Base-by-base conservation (phyloP, 352 stramenopile species). In the Halophytophthora batemanensis region DNA sequence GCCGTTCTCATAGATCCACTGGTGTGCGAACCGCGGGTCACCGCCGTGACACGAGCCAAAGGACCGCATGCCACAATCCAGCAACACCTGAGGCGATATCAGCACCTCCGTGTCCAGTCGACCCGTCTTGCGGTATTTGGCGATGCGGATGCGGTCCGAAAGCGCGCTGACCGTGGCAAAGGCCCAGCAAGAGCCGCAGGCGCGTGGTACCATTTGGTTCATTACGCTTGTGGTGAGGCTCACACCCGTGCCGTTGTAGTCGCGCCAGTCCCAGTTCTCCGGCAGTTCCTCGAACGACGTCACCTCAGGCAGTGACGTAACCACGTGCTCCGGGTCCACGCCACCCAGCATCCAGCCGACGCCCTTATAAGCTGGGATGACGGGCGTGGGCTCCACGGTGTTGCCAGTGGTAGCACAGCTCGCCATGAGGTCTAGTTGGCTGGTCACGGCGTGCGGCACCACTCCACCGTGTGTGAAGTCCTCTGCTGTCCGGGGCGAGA, bases 1-100 rank as follows among this genome's bases (percentile, higher is more conserved):
- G 35, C 81, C 81, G 36, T 91, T 86, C 56, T 88, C 76, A 35
- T 87, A 73, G 52, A 91, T 91, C 81, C 81, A 91, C 56, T 91
- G 84, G 65, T 91, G 80, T 17, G 80, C 80, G 36, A 84, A 84
- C n/a, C 80, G 71, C 13, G 80, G 80, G 23, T 91, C 81, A n/a
- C 81, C 81, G n/a, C 81, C 81, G 17, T 69, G 75, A 54, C 81
- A 89, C 43, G 81, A 91, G 13, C 81, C 77, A 39, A 91, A 91
- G 2, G 76, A 88, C 6, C 78, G 77, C 81, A 91, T 91, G 25
- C 81, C 81, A 40, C 81, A 91, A 55, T 91, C 78, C 4, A 91
- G 50, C 39, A 91, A 56, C 22, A 77, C 69, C 53, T 91, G 78
- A 12, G 77, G 77, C 13, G 81, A 88, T 19, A 91, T 61, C 31